phyloP scores from a whole-genome alignment of 306 rosid genomes.

The Lagenaria siceraria region DNA sequence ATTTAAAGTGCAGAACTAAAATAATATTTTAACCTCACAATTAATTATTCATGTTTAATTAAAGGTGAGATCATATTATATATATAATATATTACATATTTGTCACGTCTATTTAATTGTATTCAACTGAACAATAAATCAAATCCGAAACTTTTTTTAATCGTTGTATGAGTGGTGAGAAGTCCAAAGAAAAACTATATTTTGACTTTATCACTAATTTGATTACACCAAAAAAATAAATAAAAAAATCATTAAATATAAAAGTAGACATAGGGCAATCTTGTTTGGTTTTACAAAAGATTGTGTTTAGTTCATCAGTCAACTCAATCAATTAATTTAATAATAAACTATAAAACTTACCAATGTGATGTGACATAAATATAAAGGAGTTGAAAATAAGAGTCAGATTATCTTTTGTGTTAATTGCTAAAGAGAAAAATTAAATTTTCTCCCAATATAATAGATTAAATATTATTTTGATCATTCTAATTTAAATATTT shows the following conservation, averaged over 20 bases:
- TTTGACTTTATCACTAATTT: background rate
- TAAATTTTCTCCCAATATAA: too few relatives aligned
- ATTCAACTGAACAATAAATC: background rate
- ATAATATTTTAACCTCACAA: too few relatives aligned
- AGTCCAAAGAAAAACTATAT: background rate
- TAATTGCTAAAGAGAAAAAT: too few relatives aligned
- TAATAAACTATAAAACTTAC: background rate
- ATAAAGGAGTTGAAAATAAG: background rate
- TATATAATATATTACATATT: too few relatives aligned
- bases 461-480: too few relatives aligned
- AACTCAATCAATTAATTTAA: background rate
- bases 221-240: background rate
- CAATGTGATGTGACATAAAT: background rate
- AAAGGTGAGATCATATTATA: background rate
- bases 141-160: background rate
- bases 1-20: too few relatives aligned
- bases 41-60: background rate
- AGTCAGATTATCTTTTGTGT: background rate
- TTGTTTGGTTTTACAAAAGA: constrained; percentile 2
- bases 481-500: too few relatives aligned
- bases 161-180: background rate
- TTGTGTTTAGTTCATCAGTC: background rate
- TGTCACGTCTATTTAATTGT: background rate
- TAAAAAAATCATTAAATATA: background rate
- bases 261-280: background rate